A percentile compares a stretch with the other conserved stretches of the same genome.
Evolutionary conservation across 2,329 filamentous ascomycete species (phyloP).

Genomic region (Epichloe typhina): DNA sequence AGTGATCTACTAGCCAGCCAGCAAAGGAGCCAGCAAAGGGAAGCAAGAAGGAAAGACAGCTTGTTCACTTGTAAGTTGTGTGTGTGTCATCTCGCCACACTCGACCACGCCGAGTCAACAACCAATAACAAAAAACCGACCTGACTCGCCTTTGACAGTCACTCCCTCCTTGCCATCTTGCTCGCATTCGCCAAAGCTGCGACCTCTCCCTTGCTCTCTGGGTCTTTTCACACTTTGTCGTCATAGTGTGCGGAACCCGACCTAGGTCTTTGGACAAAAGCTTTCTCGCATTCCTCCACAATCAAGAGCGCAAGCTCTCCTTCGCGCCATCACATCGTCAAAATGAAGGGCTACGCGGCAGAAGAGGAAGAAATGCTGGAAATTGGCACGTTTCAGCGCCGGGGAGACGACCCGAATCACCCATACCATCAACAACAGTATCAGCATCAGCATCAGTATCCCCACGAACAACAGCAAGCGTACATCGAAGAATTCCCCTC

Average conservation of each 20-base stretch:
- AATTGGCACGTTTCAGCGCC: constrained; percentile 17
- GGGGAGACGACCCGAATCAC: constrained; percentile 2
- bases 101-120: neutral
- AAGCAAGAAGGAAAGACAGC: neutral
- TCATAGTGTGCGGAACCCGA: neutral
- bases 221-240: neutral
- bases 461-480: constrained; percentile 12
- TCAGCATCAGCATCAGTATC: constrained; percentile 14
- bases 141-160: neutral
- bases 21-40: neutral
- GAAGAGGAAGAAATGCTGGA: constrained; percentile 23
- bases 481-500: constrained; percentile 8
- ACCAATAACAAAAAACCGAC: neutral
- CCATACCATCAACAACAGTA: constrained; percentile 8
- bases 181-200: neutral
- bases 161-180: neutral
- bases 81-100: neutral
- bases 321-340: neutral
- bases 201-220: neutral
- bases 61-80: neutral
- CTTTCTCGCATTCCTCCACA: neutral
- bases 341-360: constrained; percentile 17
- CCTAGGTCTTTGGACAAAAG: neutral
- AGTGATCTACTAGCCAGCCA: too few relatives aligned
- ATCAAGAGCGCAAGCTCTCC: neutral